These are phyloP conservation scores for Phytomonas serpens DNA, from an alignment of 208 protist species.

Conservation along the genomic window DNA sequence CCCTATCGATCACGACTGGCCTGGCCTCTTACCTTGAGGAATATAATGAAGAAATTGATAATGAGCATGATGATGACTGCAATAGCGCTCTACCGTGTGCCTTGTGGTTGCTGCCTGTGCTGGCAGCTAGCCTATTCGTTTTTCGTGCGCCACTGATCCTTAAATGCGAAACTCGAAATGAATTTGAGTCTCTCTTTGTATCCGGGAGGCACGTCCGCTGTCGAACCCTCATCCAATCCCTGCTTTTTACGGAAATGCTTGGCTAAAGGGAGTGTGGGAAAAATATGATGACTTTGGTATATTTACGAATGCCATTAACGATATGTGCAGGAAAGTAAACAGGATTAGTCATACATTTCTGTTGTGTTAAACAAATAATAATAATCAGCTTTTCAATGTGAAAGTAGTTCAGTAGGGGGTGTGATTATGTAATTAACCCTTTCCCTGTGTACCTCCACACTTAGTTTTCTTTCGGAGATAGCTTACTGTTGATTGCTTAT, in stretches of 20 bases:
- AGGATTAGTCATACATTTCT: background rate
- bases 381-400: background rate
- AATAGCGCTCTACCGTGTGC: conserved; percentile 25
- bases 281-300: background rate
- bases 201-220: conserved; percentile 42
- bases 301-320: background rate
- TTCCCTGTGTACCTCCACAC: background rate
- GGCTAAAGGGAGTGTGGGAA: background rate
- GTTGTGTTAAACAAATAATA: background rate
- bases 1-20: conserved; percentile 28
- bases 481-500: background rate
- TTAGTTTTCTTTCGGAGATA: background rate
- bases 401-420: background rate
- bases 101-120: conserved; percentile 67
- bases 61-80: background rate
- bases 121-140: conserved; percentile 75
- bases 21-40: conserved; percentile 10
- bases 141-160: conserved; percentile 70
- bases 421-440: background rate
- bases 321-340: background rate
- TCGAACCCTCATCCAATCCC: conserved; percentile 51
- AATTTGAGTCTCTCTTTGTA: conserved; percentile 60
- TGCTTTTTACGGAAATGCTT: conserved; percentile 36
- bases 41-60: background rate
- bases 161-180: conserved; percentile 33